Percentiles rank a stretch among this genome's conserved stretches.
Conservation (phyloP, 2,329 filamentous ascomycete species). For the Sclerotinia subarctica region DNA sequence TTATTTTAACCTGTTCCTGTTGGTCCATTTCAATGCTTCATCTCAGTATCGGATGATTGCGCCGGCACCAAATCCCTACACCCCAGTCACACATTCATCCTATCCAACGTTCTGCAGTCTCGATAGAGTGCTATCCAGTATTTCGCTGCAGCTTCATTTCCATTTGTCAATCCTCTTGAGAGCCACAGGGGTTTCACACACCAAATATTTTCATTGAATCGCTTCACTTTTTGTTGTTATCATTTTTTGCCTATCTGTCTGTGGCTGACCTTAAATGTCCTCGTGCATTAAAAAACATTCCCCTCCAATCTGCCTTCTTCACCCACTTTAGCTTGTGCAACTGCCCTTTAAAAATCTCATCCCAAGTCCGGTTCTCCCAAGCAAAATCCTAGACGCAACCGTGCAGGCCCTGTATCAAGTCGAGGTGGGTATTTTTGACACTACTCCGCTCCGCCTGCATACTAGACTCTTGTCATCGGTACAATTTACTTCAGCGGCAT, state of each 20-base stretch:
- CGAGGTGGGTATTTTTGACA: constrained; percentile 23
- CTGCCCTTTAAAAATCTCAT: constrained; percentile 17
- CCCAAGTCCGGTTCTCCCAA: constrained; percentile 23
- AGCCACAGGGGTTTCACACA: constrained; percentile 26
- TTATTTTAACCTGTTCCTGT: constrained; percentile 25
- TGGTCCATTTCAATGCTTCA: constrained; percentile 33
- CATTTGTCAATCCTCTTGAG: constrained; percentile 35
- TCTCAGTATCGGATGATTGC: constrained; percentile 38
- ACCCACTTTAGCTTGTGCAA: constrained; percentile 22
- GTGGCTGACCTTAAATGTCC: constrained; percentile 28
- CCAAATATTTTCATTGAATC: constrained; percentile 32
- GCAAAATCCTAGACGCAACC: constrained; percentile 25
- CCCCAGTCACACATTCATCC: constrained; percentile 36
- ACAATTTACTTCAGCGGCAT: constrained; percentile 32
- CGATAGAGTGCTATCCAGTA: constrained; percentile 33
- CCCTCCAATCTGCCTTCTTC: constrained; percentile 21
- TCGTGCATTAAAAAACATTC: constrained; percentile 25
- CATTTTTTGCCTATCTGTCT: constrained; percentile 23
- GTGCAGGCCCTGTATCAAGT: constrained; percentile 30
- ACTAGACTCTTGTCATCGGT: constrained; percentile 26
- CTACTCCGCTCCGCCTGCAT: constrained; percentile 28
- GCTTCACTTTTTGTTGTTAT: constrained; percentile 28
- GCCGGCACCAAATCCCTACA: constrained; percentile 32
- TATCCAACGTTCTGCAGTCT: constrained; percentile 35
- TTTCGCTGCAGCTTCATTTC: constrained; percentile 29